Percentiles rank a stretch among this genome's conserved stretches.
Conservation (phyloP, 306 rosid genomes). For the Adenanthera pavonina region DNA sequence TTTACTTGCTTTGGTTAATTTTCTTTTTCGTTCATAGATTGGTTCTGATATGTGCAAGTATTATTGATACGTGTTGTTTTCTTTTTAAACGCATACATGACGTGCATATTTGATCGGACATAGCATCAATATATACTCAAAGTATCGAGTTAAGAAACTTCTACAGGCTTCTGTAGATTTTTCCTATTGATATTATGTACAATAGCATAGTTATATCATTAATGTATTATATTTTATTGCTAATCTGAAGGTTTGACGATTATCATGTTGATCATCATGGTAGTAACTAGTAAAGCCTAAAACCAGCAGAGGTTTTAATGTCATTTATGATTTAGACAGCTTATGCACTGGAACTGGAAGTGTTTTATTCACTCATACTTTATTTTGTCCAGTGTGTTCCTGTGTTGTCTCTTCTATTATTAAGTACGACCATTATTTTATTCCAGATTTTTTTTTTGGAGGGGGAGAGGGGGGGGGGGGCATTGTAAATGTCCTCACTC, state of each 20-base stretch:
- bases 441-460: not conserved
- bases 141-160: conserved; percentile 2
- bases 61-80: not conserved
- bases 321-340: not conserved
- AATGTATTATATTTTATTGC: not conserved
- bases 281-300: no score
- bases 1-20: conserved; percentile 16
- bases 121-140: conserved; percentile 11
- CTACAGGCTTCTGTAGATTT: conserved; percentile 14
- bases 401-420: not conserved
- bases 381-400: conserved; percentile 2
- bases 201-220: not conserved
- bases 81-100: not conserved
- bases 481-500: not conserved
- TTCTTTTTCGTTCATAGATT: conserved; percentile 7
- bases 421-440: not conserved
- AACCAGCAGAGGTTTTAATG: no score
- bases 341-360: not conserved
- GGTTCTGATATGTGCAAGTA: not conserved
- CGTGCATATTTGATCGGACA: not conserved
- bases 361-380: not conserved
- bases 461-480: not conserved
- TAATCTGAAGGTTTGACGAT: not conserved
- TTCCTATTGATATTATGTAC: not conserved
- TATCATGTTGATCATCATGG: no score